Evolutionary conservation across 495 filamentous ascomycete species (phyloP), one percentile per base, ranked within the genome.

Genomic region (Melanomma pulvis-pyrius): DNA sequence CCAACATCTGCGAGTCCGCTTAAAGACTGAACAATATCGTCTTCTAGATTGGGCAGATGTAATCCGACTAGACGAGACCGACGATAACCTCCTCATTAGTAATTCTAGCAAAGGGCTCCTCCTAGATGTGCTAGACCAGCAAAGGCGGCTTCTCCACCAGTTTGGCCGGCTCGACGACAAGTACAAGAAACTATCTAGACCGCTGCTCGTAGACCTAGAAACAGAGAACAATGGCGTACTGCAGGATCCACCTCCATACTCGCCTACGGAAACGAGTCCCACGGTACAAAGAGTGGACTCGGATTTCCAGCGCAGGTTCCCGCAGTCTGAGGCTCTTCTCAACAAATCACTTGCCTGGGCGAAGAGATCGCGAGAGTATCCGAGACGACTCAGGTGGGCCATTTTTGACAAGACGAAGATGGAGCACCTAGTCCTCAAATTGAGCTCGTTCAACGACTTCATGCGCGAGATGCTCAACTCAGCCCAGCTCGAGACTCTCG

Each of bases 1-100:
- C 50, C 69, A 74, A 29, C 70, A 74, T 44, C 66, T 74, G 5
- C 47, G 67, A 34, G 67, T 74, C 2, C 65, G 72, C 12, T 59
- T 74, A 46, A 74, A 74, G 56, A 72, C 65, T 0, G 72, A 74
- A 39, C 72, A 74, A 56, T 70, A 74, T 54, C 65, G 72, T 15
- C 69, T 74, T 32, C 62, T 74, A 12, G 72, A 74, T 34, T 74
- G 72, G 72, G 72, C 72, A 19, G 48, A 69, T 19, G 63, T 74
- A n/a, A 70, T 69, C 17, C 58, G 63, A 21, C 62, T 74, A 1
- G 67, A 67, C 28, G 72, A 72, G 59, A 46, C 47, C 25, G 72
- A 72, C 22, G 72, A 72, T 19, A 59, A 57, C 1, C 47, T 74
- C 32, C 70, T 71, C 46, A 74, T 72, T 49, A 74, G 72, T 59